Percentiles rank a stretch among this genome's conserved stretches.
phyloP scores from a whole-genome alignment of 2,329 filamentous ascomycete species.

The Claviceps purpurea region DNA sequence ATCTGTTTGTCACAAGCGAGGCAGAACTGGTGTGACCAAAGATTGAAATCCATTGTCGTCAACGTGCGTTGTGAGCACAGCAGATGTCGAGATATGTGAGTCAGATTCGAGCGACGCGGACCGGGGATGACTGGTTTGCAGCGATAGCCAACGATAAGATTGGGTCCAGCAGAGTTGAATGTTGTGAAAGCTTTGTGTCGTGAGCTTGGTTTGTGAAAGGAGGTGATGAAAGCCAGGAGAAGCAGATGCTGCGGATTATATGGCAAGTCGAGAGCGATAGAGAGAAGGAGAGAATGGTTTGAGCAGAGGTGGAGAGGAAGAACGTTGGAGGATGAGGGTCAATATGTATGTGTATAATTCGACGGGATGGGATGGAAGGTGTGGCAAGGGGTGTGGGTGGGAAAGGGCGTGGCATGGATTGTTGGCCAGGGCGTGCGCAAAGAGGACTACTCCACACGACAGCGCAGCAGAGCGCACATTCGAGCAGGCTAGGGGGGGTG shows the following conservation, averaged over 20 bases:
- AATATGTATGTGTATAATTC: constrained; percentile 9
- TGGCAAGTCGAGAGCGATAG: not conserved
- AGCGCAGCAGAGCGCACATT: not conserved
- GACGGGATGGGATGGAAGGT: not conserved
- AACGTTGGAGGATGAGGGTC: constrained; percentile 9
- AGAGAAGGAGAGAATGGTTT: constrained; percentile 4
- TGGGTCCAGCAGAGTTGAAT: not conserved
- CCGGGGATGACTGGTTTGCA: constrained; percentile 1
- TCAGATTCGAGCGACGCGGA: constrained; percentile 9
- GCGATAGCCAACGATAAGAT: not conserved
- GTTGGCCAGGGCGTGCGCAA: not conserved
- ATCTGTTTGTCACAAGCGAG: constrained; percentile 71
- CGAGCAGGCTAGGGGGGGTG: not conserved
- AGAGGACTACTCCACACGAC: not conserved
- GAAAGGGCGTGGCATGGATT: not conserved
- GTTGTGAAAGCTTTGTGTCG: not conserved
- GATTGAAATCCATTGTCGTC: constrained; percentile 36
- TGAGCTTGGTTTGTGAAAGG: not conserved
- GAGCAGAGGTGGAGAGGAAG: constrained; percentile 2
- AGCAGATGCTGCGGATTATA: not conserved
- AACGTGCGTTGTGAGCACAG: constrained; percentile 3
- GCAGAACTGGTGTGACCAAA: constrained; percentile 87
- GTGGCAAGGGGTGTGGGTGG: constrained; percentile 1
- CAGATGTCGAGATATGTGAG: constrained; percentile 9
- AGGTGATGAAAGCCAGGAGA: not conserved